Evolutionary conservation across 1,284 basidiomycete species (phyloP), one percentile per base, ranked within the genome.

Genomic region (Pseudozyma tsukubaensis): DNA sequence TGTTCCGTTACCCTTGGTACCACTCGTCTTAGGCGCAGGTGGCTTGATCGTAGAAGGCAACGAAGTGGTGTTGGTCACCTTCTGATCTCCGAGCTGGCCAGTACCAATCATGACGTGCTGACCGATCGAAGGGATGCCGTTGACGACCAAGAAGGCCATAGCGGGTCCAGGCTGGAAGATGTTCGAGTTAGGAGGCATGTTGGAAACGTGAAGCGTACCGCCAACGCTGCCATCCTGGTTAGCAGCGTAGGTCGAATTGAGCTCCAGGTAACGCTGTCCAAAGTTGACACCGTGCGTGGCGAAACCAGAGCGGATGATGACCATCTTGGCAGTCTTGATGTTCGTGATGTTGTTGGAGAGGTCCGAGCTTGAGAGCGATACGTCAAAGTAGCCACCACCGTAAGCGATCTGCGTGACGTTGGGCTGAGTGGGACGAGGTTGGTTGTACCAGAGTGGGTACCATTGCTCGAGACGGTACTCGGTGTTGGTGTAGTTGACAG

Each of bases 401-500:
- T 97, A 97, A 0, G 89, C 87, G 55, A 97, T 86, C 40, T 92
- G 92, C 2, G 87, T 87, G 51, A 90, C 91, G 12, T 85, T 83
- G 4, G 94, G 96, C 35, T 94, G 91, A 0, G 88, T 87, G 2
- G 73, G 73, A 24, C 73, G 36, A 13, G 62, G 43, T 50, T 89
- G 81, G 50, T 91, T 90, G 72, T 88, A 89, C 87, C 92, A 94
- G 85, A 84, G 80, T 19, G 86, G 86, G 67, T 86, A 86, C 86
- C 94, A 95, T 57, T 91, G 89, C 85, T 97, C 94, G 0, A 92
- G 90, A 40, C 89, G 87, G 85, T 95, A 96, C 48, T 91, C 90
- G 9, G 94, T 96, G 8, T 92, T 91, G 39, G 69, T 67, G 59
- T 66, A 63, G 56, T 54, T 56, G 24, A 76, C 67, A 12, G 64